phyloP scores from a whole-genome alignment of 352 stramenopile species.

The Globisporangium irregulare region DNA sequence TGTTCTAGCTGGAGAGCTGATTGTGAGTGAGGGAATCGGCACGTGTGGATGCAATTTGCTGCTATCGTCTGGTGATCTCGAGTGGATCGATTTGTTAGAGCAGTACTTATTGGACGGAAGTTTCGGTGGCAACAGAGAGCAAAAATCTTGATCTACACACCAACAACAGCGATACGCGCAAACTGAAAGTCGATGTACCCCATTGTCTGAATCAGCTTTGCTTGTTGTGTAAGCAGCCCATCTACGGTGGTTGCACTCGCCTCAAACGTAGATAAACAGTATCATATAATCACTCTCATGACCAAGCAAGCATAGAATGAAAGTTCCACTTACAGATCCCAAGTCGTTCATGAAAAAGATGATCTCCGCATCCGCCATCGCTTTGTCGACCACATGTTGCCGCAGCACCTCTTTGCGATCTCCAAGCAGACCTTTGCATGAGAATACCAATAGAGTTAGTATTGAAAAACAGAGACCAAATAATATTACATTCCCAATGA shows the following conservation, averaged over 20 bases:
- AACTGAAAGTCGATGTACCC: slow-evolving; percentile 43
- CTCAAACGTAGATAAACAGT: slow-evolving; percentile 15
- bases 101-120: background rate
- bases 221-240: slow-evolving; percentile 45
- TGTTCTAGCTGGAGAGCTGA: background rate
- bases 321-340: slow-evolving; percentile 33
- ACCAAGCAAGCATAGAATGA: background rate
- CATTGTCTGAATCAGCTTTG: slow-evolving; percentile 37
- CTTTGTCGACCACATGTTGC: slow-evolving; percentile 43
- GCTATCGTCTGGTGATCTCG: slow-evolving; percentile 1
- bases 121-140: background rate
- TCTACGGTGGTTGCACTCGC: slow-evolving; percentile 41
- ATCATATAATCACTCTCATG: background rate
- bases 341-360: slow-evolving; percentile 80
- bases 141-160: slow-evolving; percentile 12
- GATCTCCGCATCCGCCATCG: slow-evolving; percentile 62
- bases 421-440: slow-evolving; percentile 41
- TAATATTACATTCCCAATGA: background rate
- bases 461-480: background rate
- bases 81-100: background rate
- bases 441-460: background rate
- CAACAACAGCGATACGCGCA: slow-evolving; percentile 21
- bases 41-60: background rate
- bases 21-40: background rate
- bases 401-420: slow-evolving; percentile 37